Evolutionary conservation across 2,329 filamentous ascomycete genomes (phyloP).

Genomic region (Alternaria solani): DNA sequence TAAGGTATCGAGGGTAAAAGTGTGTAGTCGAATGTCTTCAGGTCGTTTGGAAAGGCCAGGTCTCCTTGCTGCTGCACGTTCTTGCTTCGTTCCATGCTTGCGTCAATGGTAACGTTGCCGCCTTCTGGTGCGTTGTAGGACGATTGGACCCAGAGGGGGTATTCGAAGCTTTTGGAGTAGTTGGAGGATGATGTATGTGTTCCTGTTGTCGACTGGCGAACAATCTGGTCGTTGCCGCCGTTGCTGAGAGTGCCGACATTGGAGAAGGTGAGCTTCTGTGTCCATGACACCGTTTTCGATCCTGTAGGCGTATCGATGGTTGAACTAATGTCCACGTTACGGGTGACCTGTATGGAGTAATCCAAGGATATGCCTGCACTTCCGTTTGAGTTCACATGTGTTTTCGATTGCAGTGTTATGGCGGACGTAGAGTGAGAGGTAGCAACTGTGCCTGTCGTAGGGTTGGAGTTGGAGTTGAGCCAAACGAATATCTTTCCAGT

Average conservation of each 20-base stretch:
- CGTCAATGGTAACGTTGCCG: conserved; percentile 57
- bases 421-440: conserved; percentile 53
- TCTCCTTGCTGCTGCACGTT: conserved; percentile 56
- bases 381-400: conserved; percentile 59
- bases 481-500: conserved; percentile 85
- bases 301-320: conserved; percentile 60
- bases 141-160: conserved; percentile 68
- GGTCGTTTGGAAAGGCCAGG: conserved; percentile 66
- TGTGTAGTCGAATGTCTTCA: conserved; percentile 63
- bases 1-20: conserved; percentile 26
- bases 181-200: conserved; percentile 49
- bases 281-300: conserved; percentile 60
- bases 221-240: conserved; percentile 63
- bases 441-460: conserved; percentile 61
- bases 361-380: conserved; percentile 65
- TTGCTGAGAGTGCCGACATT: conserved; percentile 65
- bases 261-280: conserved; percentile 64
- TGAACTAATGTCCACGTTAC: conserved; percentile 64
- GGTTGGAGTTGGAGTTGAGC: conserved; percentile 62
- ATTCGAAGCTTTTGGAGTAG: conserved; percentile 60
- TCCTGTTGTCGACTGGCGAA: conserved; percentile 61
- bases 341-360: conserved; percentile 66
- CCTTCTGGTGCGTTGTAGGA: conserved; percentile 55
- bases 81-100: conserved; percentile 60
- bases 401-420: conserved; percentile 60